Percentiles rank a stretch among this genome's conserved stretches.
These are phyloP conservation scores for Penicillium ucsense DNA, from an alignment of 495 filamentous ascomycete genomes.

Conservation along the genomic window DNA sequence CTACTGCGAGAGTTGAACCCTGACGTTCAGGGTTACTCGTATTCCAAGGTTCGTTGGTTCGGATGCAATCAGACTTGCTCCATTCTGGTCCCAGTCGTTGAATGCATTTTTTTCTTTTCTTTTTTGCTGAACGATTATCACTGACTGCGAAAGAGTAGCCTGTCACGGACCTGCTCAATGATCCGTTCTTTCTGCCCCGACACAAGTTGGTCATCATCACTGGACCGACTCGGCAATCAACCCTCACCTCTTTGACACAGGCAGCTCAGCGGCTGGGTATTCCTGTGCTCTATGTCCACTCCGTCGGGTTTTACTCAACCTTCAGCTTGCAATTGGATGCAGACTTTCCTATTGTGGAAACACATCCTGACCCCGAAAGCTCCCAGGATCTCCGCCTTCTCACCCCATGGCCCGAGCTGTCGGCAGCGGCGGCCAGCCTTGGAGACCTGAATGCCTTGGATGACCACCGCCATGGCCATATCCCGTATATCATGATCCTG, in stretches of 20 bases:
- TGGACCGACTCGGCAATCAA: slow-evolving; percentile 51
- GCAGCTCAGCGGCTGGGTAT: slow-evolving; percentile 52
- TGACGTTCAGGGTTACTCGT: slow-evolving; percentile 66
- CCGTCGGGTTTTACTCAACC: slow-evolving; percentile 77
- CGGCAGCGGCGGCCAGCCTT: slow-evolving; percentile 49
- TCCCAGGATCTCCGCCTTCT: slow-evolving; percentile 80
- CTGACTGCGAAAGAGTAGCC: slow-evolving; percentile 16
- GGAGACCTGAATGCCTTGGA: slow-evolving; percentile 57
- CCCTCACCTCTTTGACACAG: slow-evolving; percentile 47
- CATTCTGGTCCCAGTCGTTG: too few species aligned
- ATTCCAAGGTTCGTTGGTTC: slow-evolving; percentile 32
- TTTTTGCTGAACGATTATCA: too few species aligned
- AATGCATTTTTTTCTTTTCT: too few species aligned
- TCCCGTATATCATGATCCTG: slow-evolving; percentile 79
- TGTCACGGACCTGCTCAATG: slow-evolving; percentile 27
- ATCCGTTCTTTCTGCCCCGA: slow-evolving; percentile 37
- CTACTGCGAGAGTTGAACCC: slow-evolving; percentile 86
- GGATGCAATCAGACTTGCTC: too few species aligned
- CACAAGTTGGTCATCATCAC: slow-evolving; percentile 72
- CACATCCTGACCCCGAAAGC: slow-evolving; percentile 81
- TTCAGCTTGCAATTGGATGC: slow-evolving; percentile 68
- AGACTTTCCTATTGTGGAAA: slow-evolving; percentile 89
- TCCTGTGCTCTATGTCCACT: slow-evolving; percentile 76
- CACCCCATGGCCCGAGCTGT: slow-evolving; percentile 79
- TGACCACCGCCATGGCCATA: slow-evolving; percentile 81